These are phyloP conservation scores for Gnaphalium uliginosum DNA, from an alignment of 129 eudicot species.

Conservation along the genomic window DNA sequence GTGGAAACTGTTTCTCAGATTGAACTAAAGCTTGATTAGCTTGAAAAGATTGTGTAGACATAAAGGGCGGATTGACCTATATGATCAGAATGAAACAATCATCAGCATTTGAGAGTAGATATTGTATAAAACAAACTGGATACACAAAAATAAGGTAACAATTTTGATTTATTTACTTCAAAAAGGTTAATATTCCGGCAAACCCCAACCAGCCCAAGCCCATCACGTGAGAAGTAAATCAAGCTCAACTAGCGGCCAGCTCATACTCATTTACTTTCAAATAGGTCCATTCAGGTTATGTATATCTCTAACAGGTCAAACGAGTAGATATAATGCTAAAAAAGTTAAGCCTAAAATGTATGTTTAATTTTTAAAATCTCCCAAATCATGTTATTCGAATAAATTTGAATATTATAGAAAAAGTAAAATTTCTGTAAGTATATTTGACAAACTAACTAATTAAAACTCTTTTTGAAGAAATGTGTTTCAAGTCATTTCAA, in stretches of 20 bases:
- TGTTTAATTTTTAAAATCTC: too few relatives aligned
- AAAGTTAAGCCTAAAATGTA: not conserved
- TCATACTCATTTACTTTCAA: not conserved
- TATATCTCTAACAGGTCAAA: not conserved
- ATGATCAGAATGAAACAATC: not conserved
- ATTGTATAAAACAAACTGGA: not conserved
- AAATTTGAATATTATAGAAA: not conserved
- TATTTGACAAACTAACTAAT: not conserved
- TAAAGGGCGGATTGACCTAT: constrained; percentile 45
- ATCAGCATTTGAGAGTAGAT: constrained; percentile 21
- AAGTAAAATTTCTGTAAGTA: not conserved
- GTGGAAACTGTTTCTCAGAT: constrained; percentile 45
- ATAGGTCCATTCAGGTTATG: not conserved
- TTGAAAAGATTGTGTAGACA: constrained; percentile 57
- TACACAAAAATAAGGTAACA: not conserved
- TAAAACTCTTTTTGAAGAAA: not conserved
- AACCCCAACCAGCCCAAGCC: not conserved
- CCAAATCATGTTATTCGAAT: not conserved
- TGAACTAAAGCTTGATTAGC: constrained; percentile 38
- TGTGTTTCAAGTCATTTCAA: not conserved
- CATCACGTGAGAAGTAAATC: not conserved
- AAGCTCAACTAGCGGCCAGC: not conserved
- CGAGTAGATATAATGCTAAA: not conserved
- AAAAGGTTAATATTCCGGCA: not conserved
- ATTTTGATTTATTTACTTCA: not conserved